Percentiles rank a stretch among this genome's conserved stretches.
These are phyloP conservation scores for Rossbeevera mucosa DNA, from an alignment of 768 basidiomycete genomes.

Conservation along the genomic window DNA sequence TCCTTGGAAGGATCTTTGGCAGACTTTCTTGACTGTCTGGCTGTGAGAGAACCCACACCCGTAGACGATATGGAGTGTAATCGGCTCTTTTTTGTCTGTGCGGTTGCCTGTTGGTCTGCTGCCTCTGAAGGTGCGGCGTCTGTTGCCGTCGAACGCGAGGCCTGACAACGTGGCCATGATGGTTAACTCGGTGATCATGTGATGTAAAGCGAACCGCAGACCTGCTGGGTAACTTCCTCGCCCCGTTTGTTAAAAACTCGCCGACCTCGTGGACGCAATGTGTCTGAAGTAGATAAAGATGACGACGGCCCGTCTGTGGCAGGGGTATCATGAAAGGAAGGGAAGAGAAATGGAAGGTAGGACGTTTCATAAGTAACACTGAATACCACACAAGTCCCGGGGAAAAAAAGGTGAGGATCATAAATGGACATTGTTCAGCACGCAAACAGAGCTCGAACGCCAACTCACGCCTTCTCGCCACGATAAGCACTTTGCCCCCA, in stretches of 20 bases:
- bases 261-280: constrained; percentile 41
- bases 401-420: constrained; percentile 4
- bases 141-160: constrained; percentile 10
- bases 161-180: constrained; percentile 16
- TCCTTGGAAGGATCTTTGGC: constrained; percentile 30
- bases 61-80: constrained; percentile 24
- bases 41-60: constrained; percentile 3
- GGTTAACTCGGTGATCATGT: constrained; percentile 14
- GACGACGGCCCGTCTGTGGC: constrained; percentile 20
- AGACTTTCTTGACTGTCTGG: constrained; percentile 16
- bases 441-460: constrained; percentile 3
- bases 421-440: constrained; percentile 19
- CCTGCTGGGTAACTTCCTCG: constrained; percentile 36
- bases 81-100: constrained; percentile 15
- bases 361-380: constrained; percentile 53
- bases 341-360: constrained; percentile 63
- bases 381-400: constrained; percentile 6
- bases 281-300: constrained; percentile 17
- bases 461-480: constrained; percentile 26
- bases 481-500: constrained; percentile 39
- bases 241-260: constrained; percentile 50
- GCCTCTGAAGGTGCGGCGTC: constrained; percentile 5
- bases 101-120: constrained; percentile 20
- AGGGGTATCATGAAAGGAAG: constrained; percentile 30
- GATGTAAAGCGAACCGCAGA: constrained; percentile 20